These are phyloP conservation scores for Xylaria longipes DNA, from an alignment of 495 filamentous ascomycete genomes.

Conservation along the genomic window DNA sequence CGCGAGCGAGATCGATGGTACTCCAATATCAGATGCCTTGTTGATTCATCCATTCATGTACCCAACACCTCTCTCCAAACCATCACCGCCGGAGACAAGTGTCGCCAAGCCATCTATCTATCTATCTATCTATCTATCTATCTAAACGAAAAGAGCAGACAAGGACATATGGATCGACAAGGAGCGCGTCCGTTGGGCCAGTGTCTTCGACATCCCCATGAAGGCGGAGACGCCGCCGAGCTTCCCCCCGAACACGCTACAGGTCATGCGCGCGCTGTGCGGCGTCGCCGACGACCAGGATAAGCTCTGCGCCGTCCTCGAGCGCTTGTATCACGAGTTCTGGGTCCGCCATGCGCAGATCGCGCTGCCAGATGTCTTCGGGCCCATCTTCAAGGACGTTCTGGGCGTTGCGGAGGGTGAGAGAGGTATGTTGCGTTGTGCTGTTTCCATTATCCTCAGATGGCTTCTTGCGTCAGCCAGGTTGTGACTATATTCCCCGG, in stretches of 20 bases:
- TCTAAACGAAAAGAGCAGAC: conserved; percentile 51
- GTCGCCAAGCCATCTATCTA: neutral
- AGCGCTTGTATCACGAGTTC: conserved; percentile 60
- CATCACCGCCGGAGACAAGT: neutral
- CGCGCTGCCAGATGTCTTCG: conserved; percentile 56
- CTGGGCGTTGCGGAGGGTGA: conserved; percentile 58
- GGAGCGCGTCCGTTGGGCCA: conserved; percentile 69
- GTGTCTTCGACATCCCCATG: conserved; percentile 67
- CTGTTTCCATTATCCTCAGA: neutral
- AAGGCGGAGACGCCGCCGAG: conserved; percentile 52
- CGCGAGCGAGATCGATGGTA: neutral
- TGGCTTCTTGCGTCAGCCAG: neutral
- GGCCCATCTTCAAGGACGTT: conserved; percentile 51
- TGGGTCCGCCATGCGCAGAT: conserved; percentile 63
- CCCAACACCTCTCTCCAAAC: neutral
- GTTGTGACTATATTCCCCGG: neutral
- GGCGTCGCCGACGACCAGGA: conserved; percentile 30
- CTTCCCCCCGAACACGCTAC: conserved; percentile 66
- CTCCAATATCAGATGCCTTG: neutral
- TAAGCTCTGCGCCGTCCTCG: conserved; percentile 52
- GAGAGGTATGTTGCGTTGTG: conserved; percentile 36
- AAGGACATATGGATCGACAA: conserved; percentile 68
- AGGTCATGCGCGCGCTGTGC: conserved; percentile 55
- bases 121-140: too few relatives aligned
- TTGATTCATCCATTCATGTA: neutral